Base-by-base conservation (phyloP, 495 filamentous ascomycete genomes). In the Oidiodendron maius region DNA sequence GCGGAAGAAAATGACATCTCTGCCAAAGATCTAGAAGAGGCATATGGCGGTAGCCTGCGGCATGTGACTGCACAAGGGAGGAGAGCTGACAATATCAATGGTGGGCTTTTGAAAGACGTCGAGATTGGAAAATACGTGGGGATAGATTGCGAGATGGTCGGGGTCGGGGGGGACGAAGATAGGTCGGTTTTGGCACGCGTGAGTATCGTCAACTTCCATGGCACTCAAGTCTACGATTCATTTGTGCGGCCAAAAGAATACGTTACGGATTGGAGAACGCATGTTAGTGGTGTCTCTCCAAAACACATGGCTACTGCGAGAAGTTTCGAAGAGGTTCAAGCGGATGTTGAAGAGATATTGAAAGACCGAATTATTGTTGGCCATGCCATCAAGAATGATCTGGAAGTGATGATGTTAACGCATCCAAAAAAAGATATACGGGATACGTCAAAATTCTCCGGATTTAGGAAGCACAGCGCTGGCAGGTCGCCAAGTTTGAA, bases 111-210 rank as follows among this genome's bases (percentile, higher is more conserved):
- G 4, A 51, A 64, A 2, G 59, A 52, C 17, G 26, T 67, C 13
- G 78, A 84, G 38, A 60, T 85, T 38, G 91, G 90, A 43, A 93
- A 89, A 74, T 97, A 93, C 60, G 64, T 98, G 37, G 85, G 88
- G 26, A 77, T 98, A 37, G 94, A 98, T 70, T 97, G 93, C 66
- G 93, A 98, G 69, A 98, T 98, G 93, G 91, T 98, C 15, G 93
- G 93, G 32, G 80, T 89, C 10, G 89, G 89, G 2, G 80, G 84
- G 1, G 75, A 74, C 3, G 80, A 84, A 34, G 78, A 86, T 58
- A 64, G 69, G 10, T 84, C 82, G 10, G 78, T 77, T 2, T 76
- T 97, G 24, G 93, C 94, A 2, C 77, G 93, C 11, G 83, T 90
- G 45, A 89, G 84, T 59, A 71, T 94, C 18, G 89, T 95, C 57